These are phyloP conservation scores for Cercospora janseana DNA, from an alignment of 2,329 filamentous ascomycete species.

Conservation along the genomic window DNA sequence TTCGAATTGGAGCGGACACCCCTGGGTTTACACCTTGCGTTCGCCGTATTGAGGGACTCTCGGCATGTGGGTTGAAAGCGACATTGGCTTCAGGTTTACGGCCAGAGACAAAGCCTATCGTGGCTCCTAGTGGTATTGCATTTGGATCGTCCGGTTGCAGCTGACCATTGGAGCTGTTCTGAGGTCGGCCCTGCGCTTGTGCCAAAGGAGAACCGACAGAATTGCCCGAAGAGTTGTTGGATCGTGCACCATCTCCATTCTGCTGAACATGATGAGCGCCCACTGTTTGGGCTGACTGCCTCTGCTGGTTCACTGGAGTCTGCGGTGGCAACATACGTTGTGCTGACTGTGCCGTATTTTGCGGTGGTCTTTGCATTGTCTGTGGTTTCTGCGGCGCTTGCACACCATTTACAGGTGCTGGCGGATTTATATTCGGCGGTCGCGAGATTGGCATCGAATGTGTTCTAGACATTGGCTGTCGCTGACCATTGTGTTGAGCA, in stretches of 20 bases:
- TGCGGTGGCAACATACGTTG: slow-evolving; percentile 32
- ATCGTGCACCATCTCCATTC: slow-evolving; percentile 29
- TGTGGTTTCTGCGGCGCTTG: slow-evolving; percentile 30
- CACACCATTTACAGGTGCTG: slow-evolving; percentile 25
- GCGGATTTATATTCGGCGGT: slow-evolving; percentile 32
- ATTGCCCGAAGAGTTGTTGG: slow-evolving; percentile 34
- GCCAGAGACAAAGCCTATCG: slow-evolving; percentile 49
- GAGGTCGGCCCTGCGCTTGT: slow-evolving; percentile 30
- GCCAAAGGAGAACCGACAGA: slow-evolving; percentile 29
- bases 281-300: slow-evolving; percentile 27
- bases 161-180: slow-evolving; percentile 13
- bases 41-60: slow-evolving; percentile 76
- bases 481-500: slow-evolving; percentile 24
- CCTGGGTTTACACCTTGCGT: slow-evolving; percentile 83
- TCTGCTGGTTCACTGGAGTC: slow-evolving; percentile 32
- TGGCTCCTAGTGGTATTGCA: slow-evolving; percentile 34
- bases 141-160: slow-evolving; percentile 20
- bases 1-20: slow-evolving; percentile 69
- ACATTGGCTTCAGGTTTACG: slow-evolving; percentile 38
- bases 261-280: slow-evolving; percentile 16
- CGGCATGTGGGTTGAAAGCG: slow-evolving; percentile 50
- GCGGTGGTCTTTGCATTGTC: slow-evolving; percentile 24
- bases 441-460: slow-evolving; percentile 36
- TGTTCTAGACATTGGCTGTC: slow-evolving; percentile 32
- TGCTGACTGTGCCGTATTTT: slow-evolving; percentile 25